Percentiles rank a stretch among this genome's conserved stretches.
Conservation (phyloP, 306 rosid genomes). For the Cucurbita maxima region DNA sequence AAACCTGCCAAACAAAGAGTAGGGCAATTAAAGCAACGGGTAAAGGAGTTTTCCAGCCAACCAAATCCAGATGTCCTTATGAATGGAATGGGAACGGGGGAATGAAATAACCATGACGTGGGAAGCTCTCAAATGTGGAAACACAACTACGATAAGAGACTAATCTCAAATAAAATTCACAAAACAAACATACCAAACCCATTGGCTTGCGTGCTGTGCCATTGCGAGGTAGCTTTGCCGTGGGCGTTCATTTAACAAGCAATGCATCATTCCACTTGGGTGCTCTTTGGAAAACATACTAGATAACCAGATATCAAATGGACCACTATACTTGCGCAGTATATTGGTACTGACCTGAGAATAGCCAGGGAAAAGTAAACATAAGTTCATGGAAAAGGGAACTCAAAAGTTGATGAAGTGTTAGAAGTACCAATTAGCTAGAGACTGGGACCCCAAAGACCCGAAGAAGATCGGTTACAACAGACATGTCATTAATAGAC, state of each 20-base stretch:
- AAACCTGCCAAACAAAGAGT: conserved; percentile 47
- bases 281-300: conserved; percentile 23
- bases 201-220: conserved; percentile 86
- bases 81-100: background rate
- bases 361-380: background rate
- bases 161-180: background rate
- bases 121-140: background rate
- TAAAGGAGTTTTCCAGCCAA: background rate
- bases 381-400: background rate
- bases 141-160: background rate
- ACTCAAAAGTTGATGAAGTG: background rate
- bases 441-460: no score
- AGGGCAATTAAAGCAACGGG: background rate
- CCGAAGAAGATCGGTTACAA: no score
- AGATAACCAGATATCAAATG: conserved; percentile 72
- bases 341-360: conserved; percentile 63
- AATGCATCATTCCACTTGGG: conserved; percentile 35
- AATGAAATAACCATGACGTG: background rate
- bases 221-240: conserved; percentile 54
- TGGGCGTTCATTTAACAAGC: conserved; percentile 48
- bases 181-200: conserved; percentile 53
- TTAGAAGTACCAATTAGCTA: no score
- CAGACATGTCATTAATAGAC: no score
- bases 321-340: conserved; percentile 75
- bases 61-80: background rate